Evolutionary conservation across 495 filamentous ascomycete species (phyloP), one percentile per base, ranked within the genome.

Genomic region (Mycothermus thermophilus): DNA sequence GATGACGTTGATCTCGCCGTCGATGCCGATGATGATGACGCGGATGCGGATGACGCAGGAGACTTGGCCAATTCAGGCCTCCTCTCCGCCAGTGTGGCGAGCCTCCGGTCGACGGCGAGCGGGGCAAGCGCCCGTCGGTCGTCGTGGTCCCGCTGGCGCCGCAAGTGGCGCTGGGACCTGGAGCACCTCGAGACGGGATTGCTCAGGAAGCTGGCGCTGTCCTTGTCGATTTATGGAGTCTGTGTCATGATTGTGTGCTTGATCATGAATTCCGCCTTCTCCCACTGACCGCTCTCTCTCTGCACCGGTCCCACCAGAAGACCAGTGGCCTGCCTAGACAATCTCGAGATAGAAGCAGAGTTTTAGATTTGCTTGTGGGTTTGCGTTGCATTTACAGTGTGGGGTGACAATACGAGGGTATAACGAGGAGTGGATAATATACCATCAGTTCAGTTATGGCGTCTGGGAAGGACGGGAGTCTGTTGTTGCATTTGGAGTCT

Each of bases 241-340:
- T 51, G 81, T 32, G 84, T 97, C 24, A 97, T 97, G 90, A 59
- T 82, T 7, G 74, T 85, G 27, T 96, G 88, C 51, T 58, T 97
- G 46, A 59, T 69, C 23, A 85, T 85, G 50, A 94, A 95, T 52
- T 77, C 34, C 0, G 47, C 58, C 17, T 48, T 54, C 20, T n/a
- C n/a, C n/a, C n/a, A n/a, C n/a, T n/a, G n/a, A n/a, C n/a, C n/a
- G n/a, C n/a, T n/a, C n/a, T n/a, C n/a, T n/a, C n/a, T n/a, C n/a
- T n/a, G n/a, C n/a, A n/a, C n/a, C n/a, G n/a, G n/a, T n/a, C n/a
- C n/a, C n/a, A n/a, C n/a, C n/a, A n/a, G n/a, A n/a, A n/a, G n/a
- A n/a, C n/a, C n/a, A n/a, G n/a, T n/a, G n/a, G n/a, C n/a, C n/a
- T n/a, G n/a, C n/a, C n/a, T n/a, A n/a, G n/a, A n/a, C n/a, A n/a